A percentile compares a stretch with the other conserved stretches of the same genome.
Evolutionary conservation across 768 basidiomycete genomes (phyloP).

Genomic region (Candolleomyces aberdarensis): DNA sequence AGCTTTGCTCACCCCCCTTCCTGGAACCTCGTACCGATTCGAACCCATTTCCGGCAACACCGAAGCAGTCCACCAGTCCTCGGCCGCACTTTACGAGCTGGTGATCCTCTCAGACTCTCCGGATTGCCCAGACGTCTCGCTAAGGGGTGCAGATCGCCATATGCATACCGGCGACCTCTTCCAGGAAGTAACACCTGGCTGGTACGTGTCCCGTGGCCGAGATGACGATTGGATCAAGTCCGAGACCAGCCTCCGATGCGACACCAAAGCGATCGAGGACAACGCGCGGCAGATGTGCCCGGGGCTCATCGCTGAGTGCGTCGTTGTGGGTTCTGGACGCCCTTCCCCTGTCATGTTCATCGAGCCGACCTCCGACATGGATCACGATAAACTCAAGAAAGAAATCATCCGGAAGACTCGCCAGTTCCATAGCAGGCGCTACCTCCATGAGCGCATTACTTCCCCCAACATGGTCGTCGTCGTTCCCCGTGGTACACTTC

Average conservation of each 20-base stretch:
- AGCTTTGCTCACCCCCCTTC: conserved; percentile 53
- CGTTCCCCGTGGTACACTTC: conserved; percentile 62
- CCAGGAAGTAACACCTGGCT: conserved; percentile 54
- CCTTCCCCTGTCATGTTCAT: conserved; percentile 77
- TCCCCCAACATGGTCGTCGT: conserved; percentile 63
- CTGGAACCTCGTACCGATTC: conserved; percentile 67
- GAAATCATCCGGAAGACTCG: conserved; percentile 72
- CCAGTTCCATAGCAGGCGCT: conserved; percentile 70
- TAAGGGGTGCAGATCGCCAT: conserved; percentile 61
- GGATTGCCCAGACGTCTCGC: conserved; percentile 62
- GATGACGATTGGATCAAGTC: conserved; percentile 88
- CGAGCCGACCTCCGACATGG: conserved; percentile 54
- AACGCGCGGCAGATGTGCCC: conserved; percentile 65
- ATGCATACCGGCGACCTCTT: conserved; percentile 86
- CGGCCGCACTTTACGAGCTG: conserved; percentile 57
- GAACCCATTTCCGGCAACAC: conserved; percentile 47
- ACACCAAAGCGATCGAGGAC: conserved; percentile 81
- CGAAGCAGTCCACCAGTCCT: conserved; percentile 50
- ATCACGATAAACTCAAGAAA: conserved; percentile 58
- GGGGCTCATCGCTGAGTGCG: conserved; percentile 64
- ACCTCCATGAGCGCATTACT: conserved; percentile 76
- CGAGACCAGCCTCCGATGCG: conserved; percentile 73
- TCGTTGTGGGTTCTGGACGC: conserved; percentile 74
- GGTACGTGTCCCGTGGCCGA: conserved; percentile 65
- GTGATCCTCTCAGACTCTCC: conserved; percentile 65